These are phyloP conservation scores for Dioscorea cayenensis DNA, from an alignment of 116 monocot genomes.

Conservation along the genomic window DNA sequence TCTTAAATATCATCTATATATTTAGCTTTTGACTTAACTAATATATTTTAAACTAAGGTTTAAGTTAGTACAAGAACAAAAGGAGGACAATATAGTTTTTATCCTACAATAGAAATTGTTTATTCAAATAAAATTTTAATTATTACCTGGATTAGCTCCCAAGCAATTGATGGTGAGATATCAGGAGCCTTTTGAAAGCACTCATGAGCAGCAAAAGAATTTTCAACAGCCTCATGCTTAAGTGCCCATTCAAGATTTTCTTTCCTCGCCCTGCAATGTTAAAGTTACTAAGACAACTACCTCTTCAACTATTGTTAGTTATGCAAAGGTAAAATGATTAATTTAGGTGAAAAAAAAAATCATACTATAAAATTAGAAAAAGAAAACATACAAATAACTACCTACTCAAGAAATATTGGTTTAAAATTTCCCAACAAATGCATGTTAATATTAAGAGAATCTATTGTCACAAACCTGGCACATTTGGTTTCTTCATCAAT, in stretches of 20 bases:
- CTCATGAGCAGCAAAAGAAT: slow-evolving; percentile 75
- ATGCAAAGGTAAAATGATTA: not conserved
- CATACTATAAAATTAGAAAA: too few relatives aligned
- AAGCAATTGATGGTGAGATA: slow-evolving; percentile 88
- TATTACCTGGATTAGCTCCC: slow-evolving; percentile 72
- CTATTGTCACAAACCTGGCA: too few relatives aligned
- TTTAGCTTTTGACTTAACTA: too few relatives aligned
- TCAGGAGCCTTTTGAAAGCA: slow-evolving; percentile 98
- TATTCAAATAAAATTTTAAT: not conserved
- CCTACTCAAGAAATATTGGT: too few relatives aligned
- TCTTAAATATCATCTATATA: too few relatives aligned
- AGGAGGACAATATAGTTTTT: too few relatives aligned
- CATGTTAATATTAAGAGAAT: too few relatives aligned
- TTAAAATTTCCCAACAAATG: too few relatives aligned
- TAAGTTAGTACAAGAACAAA: too few relatives aligned
- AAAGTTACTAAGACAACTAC: not conserved
- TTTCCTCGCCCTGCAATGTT: slow-evolving; percentile 61
- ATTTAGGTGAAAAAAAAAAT: not conserved
- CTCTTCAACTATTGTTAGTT: not conserved
- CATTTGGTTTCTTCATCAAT: too few relatives aligned
- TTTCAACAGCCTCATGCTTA: slow-evolving; percentile 82
- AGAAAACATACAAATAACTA: too few relatives aligned
- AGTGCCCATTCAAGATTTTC: slow-evolving; percentile 84
- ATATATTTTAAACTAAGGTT: too few relatives aligned
- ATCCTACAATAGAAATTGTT: not conserved